Base-by-base conservation (phyloP, 2,329 filamentous ascomycete species). In the Colletotrichum sp. region DNA sequence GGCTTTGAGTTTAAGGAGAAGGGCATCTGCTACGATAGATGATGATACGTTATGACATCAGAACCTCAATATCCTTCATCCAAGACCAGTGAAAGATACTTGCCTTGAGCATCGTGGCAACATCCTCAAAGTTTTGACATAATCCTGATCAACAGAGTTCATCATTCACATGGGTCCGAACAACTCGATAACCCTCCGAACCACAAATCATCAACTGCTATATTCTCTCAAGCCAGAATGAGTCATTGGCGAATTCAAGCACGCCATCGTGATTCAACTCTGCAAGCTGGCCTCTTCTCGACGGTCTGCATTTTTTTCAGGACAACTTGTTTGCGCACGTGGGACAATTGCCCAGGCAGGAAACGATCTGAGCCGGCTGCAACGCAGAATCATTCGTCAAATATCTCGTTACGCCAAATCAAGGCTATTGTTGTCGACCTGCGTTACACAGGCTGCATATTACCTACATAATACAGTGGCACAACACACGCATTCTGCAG, bases 251-350 rank as follows among this genome's bases (percentile, higher is more conserved):
- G n/a, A 52, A 52, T 3, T 24, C 12, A 21, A 52, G 44, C n/a
- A 52, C 44, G n/a, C 44, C 44, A 52, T 21, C n/a, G 44, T 13
- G 44, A 15, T 52, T 52, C 44, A 52, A 52, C 44, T 52, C 2
- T 52, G 44, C 44, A 52, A 52, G 0, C 44, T 52, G 44, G n/a
- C 44, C 44, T 52, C 44, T 52, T 52, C 18, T 1, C 39, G 1
- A 52, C 44, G 1, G 6, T 5, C n/a, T 12, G 44, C 3, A 21
- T 24, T 21, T 10, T 21, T 52, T 7, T 8, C 6, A 21, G n/a
- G n/a, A 0, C 6, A 0, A 8, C 0, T 2, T 52, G n/a, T 12
- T 52, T 21, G 44, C 6, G 2, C 44, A 13, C n/a, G n/a, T 52
- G 44, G 44, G 44, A 21, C n/a, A 21, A 21, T 6, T 52, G 44